These are phyloP conservation scores for Pseudocercospora macadamiae DNA, from an alignment of 2,329 filamentous ascomycete genomes.

Conservation along the genomic window DNA sequence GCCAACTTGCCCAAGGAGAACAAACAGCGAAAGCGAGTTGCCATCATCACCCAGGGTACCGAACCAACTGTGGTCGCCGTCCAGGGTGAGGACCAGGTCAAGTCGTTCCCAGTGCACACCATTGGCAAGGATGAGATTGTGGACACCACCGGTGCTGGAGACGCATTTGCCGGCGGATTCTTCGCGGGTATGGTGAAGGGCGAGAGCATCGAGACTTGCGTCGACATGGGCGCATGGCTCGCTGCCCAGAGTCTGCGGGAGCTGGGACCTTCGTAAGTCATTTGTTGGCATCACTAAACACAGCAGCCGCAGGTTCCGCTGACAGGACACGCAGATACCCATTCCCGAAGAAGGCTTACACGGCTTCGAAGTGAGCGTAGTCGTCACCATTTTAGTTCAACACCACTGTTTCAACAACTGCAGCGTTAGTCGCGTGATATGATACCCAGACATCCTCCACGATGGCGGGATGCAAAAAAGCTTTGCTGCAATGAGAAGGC, in stretches of 20 bases:
- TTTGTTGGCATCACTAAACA: constrained; percentile 11
- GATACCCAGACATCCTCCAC: constrained; percentile 38
- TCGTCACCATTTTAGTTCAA: not conserved
- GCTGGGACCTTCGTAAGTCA: constrained; percentile 88
- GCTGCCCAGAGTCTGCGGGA: constrained; percentile 92
- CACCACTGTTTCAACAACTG: constrained; percentile 39
- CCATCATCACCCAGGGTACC: constrained; percentile 94
- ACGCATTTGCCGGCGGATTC: constrained; percentile 95
- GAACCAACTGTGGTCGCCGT: constrained; percentile 82
- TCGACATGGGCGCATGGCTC: constrained; percentile 97
- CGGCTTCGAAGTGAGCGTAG: constrained; percentile 24
- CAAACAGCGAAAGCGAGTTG: constrained; percentile 76
- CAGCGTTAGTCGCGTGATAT: constrained; percentile 30
- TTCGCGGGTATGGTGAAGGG: constrained; percentile 85
- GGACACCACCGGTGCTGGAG: constrained; percentile 94
- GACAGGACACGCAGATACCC: constrained; percentile 36
- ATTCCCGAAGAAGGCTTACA: constrained; percentile 44
- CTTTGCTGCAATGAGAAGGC: constrained; percentile 13
- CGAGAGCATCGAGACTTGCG: constrained; percentile 73
- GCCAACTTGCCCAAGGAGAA: constrained; percentile 93
- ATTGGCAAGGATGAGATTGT: constrained; percentile 80
- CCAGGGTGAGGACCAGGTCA: constrained; percentile 62
- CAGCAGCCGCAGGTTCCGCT: constrained; percentile 7
- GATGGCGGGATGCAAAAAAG: constrained; percentile 28
- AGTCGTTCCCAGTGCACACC: constrained; percentile 78